These are phyloP conservation scores for Lepiota venenata DNA, from an alignment of 768 basidiomycete species.

Conservation along the genomic window DNA sequence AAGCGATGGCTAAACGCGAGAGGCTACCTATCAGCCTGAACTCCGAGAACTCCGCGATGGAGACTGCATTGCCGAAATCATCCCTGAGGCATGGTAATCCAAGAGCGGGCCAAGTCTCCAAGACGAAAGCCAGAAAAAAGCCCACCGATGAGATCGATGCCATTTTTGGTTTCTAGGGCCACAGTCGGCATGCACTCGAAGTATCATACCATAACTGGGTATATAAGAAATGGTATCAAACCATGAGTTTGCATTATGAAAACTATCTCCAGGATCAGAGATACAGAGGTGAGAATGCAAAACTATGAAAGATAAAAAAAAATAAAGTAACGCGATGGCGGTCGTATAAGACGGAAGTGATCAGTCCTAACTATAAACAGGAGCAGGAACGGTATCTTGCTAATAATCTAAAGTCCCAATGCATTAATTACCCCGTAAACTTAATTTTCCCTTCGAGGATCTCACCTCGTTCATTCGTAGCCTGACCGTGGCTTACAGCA, in stretches of 20 bases:
- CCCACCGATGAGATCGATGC: conserved; percentile 61
- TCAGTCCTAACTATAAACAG: conserved; percentile 7
- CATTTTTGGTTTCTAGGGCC: conserved; percentile 49
- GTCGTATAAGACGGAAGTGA: conserved; percentile 7
- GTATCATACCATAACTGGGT: conserved; percentile 11
- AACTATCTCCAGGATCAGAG: not conserved
- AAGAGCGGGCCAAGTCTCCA: not conserved
- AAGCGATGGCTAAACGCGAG: too few relatives aligned
- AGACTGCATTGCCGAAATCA: not conserved
- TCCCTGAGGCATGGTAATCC: not conserved
- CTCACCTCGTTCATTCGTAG: conserved; percentile 9
- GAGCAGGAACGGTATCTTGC: conserved; percentile 1
- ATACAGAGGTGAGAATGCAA: conserved; percentile 5
- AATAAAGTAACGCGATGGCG: conserved; percentile 17
- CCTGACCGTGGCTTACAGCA: conserved; percentile 34
- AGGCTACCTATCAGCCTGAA: not conserved
- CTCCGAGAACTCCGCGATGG: not conserved
- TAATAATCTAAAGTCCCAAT: conserved; percentile 13
- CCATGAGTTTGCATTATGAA: conserved; percentile 3
- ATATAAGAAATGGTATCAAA: conserved; percentile 16
- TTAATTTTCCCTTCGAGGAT: conserved; percentile 3
- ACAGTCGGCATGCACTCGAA: too few relatives aligned
- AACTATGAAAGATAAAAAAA: conserved; percentile 13
- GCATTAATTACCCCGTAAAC: conserved; percentile 5
- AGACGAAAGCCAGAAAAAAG: conserved; percentile 31